A percentile compares a stretch with the other conserved stretches of the same genome.
Evolutionary conservation across 352 stramenopile species (phyloP).

Genomic region (Blastocystis sp.): DNA sequence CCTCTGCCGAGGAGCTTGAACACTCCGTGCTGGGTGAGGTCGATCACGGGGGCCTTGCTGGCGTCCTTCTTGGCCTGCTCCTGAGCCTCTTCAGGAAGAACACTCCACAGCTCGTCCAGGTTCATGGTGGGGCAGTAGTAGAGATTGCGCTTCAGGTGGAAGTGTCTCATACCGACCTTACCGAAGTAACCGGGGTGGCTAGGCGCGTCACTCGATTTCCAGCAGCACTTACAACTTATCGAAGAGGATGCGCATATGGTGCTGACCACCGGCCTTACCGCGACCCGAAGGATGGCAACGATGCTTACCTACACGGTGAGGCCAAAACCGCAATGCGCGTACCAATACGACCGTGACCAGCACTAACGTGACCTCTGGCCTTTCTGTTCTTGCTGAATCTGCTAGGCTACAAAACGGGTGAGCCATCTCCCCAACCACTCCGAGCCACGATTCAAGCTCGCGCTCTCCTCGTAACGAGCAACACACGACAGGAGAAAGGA

Average conservation of each 20-base stretch:
- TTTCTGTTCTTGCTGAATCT: slow-evolving; percentile 93
- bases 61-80: no score
- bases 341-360: slow-evolving; percentile 94
- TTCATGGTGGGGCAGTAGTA: slow-evolving; percentile 95
- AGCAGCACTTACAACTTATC: no score
- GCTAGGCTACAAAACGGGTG: slow-evolving; percentile 75
- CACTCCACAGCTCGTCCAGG: slow-evolving; percentile 84
- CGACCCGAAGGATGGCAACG: slow-evolving; percentile 98
- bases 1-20: no score
- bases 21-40: slow-evolving; percentile 70
- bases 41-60: slow-evolving; percentile 78
- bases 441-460: no score
- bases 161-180: no score
- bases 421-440: neutral
- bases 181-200: no score
- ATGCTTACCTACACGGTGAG: slow-evolving; percentile 87
- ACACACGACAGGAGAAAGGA: no score
- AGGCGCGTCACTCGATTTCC: no score
- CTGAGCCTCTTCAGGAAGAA: no score
- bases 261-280: slow-evolving; percentile 99
- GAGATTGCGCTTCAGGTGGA: neutral
- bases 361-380: slow-evolving; percentile 97
- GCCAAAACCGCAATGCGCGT: neutral
- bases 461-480: no score
- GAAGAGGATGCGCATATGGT: slow-evolving; percentile 80